These are phyloP conservation scores for Verticillium nubilum DNA, from an alignment of 2,329 filamentous ascomycete species.

Conservation along the genomic window DNA sequence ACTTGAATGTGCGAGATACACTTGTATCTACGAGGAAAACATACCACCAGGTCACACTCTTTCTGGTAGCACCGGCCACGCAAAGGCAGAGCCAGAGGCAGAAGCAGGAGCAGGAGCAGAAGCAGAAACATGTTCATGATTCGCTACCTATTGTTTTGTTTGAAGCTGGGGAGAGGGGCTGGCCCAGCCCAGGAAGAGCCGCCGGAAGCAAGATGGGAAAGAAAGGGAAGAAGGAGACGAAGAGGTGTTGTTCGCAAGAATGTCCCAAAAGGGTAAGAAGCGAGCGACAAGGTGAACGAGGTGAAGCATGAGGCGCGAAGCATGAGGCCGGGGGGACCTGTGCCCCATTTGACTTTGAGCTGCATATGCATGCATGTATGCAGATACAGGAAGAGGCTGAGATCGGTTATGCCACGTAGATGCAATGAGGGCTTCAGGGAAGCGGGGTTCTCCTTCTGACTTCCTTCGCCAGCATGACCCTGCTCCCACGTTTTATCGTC, in stretches of 20 bases:
- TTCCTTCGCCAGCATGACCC: not conserved
- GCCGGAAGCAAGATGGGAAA: not conserved
- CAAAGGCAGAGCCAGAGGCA: not conserved
- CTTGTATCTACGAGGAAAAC: not conserved
- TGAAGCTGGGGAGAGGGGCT: not conserved
- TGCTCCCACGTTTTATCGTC: not conserved
- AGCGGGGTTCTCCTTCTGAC: no score
- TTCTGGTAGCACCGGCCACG: not conserved
- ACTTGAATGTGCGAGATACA: not conserved
- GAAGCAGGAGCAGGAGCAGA: not conserved
- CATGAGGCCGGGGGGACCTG: not conserved
- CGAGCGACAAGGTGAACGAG: not conserved
- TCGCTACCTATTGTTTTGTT: not conserved
- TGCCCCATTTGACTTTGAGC: not conserved
- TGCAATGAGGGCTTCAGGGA: not conserved
- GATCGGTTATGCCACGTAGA: not conserved
- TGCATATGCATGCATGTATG: not conserved
- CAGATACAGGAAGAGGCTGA: not conserved
- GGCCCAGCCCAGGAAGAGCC: not conserved
- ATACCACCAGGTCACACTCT: not conserved
- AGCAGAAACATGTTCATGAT: not conserved
- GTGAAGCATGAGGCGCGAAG: not conserved
- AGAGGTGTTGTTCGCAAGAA: conserved; percentile 14
- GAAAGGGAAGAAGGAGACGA: not conserved
- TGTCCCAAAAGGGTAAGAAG: conserved; percentile 14